These are phyloP conservation scores for Xylaria sp. DNA, from an alignment of 2,329 filamentous ascomycete species.

Conservation along the genomic window DNA sequence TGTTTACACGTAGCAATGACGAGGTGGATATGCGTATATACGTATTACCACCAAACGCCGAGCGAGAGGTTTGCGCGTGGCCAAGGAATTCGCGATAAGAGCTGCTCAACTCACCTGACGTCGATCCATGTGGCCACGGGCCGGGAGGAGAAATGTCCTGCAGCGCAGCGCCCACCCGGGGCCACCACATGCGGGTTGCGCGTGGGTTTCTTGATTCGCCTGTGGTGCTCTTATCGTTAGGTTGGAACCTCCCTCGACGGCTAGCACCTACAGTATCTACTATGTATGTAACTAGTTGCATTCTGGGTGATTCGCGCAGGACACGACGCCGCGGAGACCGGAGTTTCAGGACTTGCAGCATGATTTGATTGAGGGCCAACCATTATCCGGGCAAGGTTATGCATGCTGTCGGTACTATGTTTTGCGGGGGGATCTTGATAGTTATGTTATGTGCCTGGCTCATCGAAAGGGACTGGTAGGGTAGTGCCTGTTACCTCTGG, in stretches of 20 bases:
- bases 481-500: neutral
- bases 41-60: no score
- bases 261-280: no score
- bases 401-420: neutral
- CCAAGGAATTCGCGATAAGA: neutral
- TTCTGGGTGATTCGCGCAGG: neutral
- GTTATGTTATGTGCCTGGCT: neutral
- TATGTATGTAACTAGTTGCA: neutral
- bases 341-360: slow-evolving; percentile 31
- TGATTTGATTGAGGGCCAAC: slow-evolving; percentile 14
- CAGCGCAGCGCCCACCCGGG: neutral
- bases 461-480: neutral
- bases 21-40: no score
- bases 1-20: neutral
- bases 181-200: neutral
- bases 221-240: neutral
- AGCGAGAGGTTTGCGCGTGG: slow-evolving; percentile 3
- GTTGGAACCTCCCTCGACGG: neutral
- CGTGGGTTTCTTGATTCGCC: slow-evolving; percentile 2
- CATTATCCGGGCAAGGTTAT: slow-evolving; percentile 6
- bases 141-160: slow-evolving; percentile 3
- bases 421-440: neutral
- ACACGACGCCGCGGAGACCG: slow-evolving; percentile 5
- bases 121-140: slow-evolving; percentile 3
- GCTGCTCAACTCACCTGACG: slow-evolving; percentile 4